A percentile compares a stretch with the other conserved stretches of the same genome.
phyloP scores from a whole-genome alignment of 306 rosid species.

The Hippophae gyantsensis region DNA sequence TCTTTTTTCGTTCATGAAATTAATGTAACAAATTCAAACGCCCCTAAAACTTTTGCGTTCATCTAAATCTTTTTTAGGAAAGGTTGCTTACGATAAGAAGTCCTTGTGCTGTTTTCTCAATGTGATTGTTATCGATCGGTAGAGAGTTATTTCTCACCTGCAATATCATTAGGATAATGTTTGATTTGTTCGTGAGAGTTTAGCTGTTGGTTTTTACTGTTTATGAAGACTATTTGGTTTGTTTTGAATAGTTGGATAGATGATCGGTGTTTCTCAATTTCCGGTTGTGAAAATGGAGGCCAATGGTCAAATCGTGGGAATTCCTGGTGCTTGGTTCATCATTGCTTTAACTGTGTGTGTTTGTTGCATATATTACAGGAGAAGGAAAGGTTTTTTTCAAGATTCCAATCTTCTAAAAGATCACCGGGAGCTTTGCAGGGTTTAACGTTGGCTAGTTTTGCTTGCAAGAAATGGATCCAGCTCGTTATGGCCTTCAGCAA shows the following conservation, averaged over 20 bases:
- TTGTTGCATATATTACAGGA: slow-evolving; percentile 66
- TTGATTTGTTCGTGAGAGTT: neutral
- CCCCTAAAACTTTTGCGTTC: no score
- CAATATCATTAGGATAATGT: no score
- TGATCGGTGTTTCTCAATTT: slow-evolving; percentile 34
- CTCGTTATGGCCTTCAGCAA: slow-evolving; percentile 91
- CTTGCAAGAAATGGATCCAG: slow-evolving; percentile 86
- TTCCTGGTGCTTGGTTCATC: slow-evolving; percentile 62
- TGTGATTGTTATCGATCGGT: no score
- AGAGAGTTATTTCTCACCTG: no score
- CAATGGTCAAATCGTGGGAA: slow-evolving; percentile 52
- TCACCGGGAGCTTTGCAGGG: slow-evolving; percentile 29
- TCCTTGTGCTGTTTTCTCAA: no score
- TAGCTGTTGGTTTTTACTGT: neutral
- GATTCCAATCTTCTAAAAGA: slow-evolving; percentile 35
- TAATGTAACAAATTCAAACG: no score
- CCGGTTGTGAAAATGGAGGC: slow-evolving; percentile 39
- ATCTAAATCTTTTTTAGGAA: no score
- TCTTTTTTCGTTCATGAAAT: no score
- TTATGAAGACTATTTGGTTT: neutral
- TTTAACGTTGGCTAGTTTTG: slow-evolving; percentile 22
- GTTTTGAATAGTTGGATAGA: slow-evolving; percentile 20
- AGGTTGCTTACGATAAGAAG: no score
- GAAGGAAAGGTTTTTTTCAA: slow-evolving; percentile 43
- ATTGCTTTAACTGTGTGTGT: slow-evolving; percentile 56